These are phyloP conservation scores for Rhodotorula paludigena DNA, from an alignment of 768 basidiomycete species.

Conservation along the genomic window DNA sequence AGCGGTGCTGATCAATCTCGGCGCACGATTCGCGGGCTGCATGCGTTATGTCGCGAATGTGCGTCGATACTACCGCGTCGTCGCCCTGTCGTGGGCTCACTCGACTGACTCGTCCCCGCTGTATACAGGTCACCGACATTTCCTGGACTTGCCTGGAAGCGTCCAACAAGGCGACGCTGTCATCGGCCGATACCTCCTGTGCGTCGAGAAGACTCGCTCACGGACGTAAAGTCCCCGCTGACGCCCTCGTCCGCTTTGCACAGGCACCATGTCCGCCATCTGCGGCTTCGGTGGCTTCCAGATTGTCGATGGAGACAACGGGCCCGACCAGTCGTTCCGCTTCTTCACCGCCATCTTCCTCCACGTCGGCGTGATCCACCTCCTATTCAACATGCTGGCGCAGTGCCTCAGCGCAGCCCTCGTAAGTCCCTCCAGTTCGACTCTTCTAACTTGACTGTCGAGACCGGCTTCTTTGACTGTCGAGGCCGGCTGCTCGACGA, in stretches of 20 bases:
- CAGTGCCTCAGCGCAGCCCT: conserved; percentile 68
- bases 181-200: conserved; percentile 43
- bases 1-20: conserved; percentile 75
- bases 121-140: conserved; percentile 32
- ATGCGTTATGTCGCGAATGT: conserved; percentile 67
- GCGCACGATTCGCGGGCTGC: conserved; percentile 88
- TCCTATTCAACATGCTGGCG: conserved; percentile 81
- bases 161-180: conserved; percentile 27
- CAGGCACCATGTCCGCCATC: conserved; percentile 72
- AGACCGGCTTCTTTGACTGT: no score
- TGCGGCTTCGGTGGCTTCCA: conserved; percentile 81
- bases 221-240: no score
- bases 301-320: conserved; percentile 39
- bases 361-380: conserved; percentile 93
- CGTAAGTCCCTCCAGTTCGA: conserved; percentile 49
- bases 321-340: conserved; percentile 60
- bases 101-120: background rate
- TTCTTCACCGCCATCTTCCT: conserved; percentile 58
- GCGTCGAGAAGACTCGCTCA: conserved; percentile 36
- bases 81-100: conserved; percentile 47
- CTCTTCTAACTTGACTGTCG: no score
- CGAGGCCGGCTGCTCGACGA: no score
- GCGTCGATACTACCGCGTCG: conserved; percentile 58
- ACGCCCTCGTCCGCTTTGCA: conserved; percentile 49
- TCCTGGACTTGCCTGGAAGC: conserved; percentile 32